phyloP scores from a whole-genome alignment of 2,329 filamentous ascomycete species.

The Corniculantispora saksenae region DNA sequence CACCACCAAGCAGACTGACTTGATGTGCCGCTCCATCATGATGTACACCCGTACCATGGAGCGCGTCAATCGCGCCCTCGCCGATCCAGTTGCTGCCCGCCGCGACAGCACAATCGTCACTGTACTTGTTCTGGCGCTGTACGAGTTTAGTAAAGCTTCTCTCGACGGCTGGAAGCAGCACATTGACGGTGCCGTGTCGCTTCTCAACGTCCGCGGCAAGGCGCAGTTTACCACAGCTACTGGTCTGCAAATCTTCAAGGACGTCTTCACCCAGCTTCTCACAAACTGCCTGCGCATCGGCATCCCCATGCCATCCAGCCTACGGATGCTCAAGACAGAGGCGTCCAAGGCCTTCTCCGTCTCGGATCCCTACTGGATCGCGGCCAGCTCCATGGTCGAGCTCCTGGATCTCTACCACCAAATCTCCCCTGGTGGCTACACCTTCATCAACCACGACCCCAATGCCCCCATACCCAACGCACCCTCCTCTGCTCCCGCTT shows the following conservation, averaged over 20 bases:
- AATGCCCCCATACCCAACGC: not conserved
- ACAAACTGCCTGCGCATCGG: slow-evolving; percentile 17
- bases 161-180: slow-evolving; percentile 20
- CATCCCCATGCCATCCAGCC: slow-evolving; percentile 12
- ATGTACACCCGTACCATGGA: slow-evolving; percentile 20
- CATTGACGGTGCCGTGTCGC: slow-evolving; percentile 19
- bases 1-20: slow-evolving; percentile 18
- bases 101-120: slow-evolving; percentile 19
- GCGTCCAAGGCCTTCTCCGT: slow-evolving; percentile 19
- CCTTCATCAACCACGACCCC: slow-evolving; percentile 9
- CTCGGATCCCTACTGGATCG: slow-evolving; percentile 19
- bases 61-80: slow-evolving; percentile 16
- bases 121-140: slow-evolving; percentile 16
- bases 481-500: not conserved
- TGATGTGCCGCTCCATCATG: slow-evolving; percentile 18
- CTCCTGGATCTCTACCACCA: slow-evolving; percentile 19
- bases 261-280: slow-evolving; percentile 19
- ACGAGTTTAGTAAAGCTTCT: slow-evolving; percentile 20
- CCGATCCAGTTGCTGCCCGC: slow-evolving; percentile 15
- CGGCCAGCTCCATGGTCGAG: slow-evolving; percentile 19
- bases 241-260: slow-evolving; percentile 20
- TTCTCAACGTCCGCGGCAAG: slow-evolving; percentile 20
- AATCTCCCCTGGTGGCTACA: slow-evolving; percentile 18
- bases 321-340: slow-evolving; percentile 19
- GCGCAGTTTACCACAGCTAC: slow-evolving; percentile 11